These are phyloP conservation scores for Aspergillus sclerotialis DNA, from an alignment of 2,329 filamentous ascomycete genomes.

Conservation along the genomic window DNA sequence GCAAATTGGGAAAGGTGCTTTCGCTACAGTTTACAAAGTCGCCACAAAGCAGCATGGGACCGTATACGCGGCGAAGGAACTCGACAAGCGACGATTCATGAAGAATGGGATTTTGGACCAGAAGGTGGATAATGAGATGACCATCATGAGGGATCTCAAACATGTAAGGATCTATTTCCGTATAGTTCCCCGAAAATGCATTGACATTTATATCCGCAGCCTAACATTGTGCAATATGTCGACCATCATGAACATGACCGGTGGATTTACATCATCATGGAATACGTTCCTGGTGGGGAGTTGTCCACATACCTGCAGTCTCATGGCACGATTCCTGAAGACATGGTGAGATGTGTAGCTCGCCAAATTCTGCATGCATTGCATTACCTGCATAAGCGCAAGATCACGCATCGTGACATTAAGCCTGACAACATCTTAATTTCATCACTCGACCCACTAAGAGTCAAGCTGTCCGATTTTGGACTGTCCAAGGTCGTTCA, in stretches of 20 bases:
- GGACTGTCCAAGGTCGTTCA: conserved; percentile 91
- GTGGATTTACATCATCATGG: conserved; percentile 96
- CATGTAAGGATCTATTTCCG: conserved; percentile 55
- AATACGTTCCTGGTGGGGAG: conserved; percentile 77
- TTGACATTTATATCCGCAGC: conserved; percentile 38
- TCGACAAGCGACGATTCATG: conserved; percentile 88
- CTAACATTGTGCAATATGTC: conserved; percentile 85
- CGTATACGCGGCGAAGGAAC: conserved; percentile 85
- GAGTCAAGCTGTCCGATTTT: conserved; percentile 92
- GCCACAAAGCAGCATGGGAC: conserved; percentile 77
- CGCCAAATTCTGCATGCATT: conserved; percentile 66
- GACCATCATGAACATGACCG: conserved; percentile 76
- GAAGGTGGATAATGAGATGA: conserved; percentile 95
- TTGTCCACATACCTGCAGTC: conserved; percentile 65
- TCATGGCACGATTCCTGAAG: conserved; percentile 58
- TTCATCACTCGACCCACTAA: conserved; percentile 61
- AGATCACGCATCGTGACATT: conserved; percentile 96
- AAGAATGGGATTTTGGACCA: conserved; percentile 85
- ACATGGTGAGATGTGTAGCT: conserved; percentile 63
- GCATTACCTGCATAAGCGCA: conserved; percentile 75
- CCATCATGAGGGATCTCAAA: conserved; percentile 78
- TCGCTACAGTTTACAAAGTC: conserved; percentile 87
- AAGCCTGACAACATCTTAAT: conserved; percentile 98
- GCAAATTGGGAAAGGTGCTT: conserved; percentile 84
- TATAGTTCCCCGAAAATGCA: not conserved